Evolutionary conservation across 352 stramenopile genomes (phyloP).

Genomic region (Pythium monospermum): DNA sequence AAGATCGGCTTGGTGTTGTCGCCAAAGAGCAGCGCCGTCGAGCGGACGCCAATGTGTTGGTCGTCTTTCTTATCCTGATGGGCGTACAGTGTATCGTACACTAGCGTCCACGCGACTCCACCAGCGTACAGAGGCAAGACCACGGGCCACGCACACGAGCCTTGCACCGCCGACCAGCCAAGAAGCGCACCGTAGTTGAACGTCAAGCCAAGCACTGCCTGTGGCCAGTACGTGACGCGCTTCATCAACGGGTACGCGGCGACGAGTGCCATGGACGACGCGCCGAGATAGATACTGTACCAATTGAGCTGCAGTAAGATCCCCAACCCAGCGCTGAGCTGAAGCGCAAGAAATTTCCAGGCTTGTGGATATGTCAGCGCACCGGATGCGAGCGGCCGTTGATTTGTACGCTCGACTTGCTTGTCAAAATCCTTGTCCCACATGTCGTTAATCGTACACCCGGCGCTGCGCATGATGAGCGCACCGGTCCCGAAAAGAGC

Average conservation of each 20-base stretch:
- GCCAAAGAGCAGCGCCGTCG: constrained; percentile 95
- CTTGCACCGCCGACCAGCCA: constrained; percentile 88
- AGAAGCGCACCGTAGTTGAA: constrained; percentile 99
- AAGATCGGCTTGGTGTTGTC: constrained; percentile 93
- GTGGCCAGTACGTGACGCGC: constrained; percentile 96
- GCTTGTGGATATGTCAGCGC: constrained; percentile 89
- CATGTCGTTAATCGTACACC: constrained; percentile 99
- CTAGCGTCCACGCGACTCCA: constrained; percentile 96
- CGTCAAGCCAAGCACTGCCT: constrained; percentile 95
- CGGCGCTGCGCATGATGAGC: constrained; percentile 96
- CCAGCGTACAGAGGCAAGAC: constrained; percentile 93
- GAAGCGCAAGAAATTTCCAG: constrained; percentile 89
- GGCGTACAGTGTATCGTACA: constrained; percentile 99
- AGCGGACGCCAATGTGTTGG: constrained; percentile 93
- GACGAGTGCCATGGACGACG: constrained; percentile 92
- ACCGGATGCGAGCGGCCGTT: constrained; percentile 91
- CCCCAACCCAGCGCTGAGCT: constrained; percentile 89
- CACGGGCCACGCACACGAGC: constrained; percentile 76
- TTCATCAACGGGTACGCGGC: constrained; percentile 97
- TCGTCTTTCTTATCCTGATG: constrained; percentile 99
- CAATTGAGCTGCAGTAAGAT: constrained; percentile 95
- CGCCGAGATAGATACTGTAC: constrained; percentile 92
- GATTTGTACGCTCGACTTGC: constrained; percentile 92
- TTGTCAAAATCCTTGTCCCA: constrained; percentile 98
- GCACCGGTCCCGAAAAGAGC: constrained; percentile 85